phyloP scores from a whole-genome alignment of 1,284 basidiomycete species.

The Pyrrhoderma noxium region DNA sequence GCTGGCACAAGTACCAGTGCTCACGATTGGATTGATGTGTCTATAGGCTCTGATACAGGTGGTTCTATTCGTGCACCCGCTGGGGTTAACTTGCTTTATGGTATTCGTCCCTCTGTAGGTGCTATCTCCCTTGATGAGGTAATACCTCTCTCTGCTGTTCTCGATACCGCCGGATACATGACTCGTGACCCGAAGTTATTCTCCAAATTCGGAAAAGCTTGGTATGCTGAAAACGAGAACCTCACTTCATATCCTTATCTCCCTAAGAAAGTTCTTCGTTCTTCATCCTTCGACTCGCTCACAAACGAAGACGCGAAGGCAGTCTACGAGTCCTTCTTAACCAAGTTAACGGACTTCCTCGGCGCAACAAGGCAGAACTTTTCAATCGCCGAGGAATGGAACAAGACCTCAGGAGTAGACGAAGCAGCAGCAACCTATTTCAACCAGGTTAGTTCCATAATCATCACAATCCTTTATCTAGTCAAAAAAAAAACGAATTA shows the following conservation, averaged over 20 bases:
- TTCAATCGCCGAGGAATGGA: slow-evolving; percentile 28
- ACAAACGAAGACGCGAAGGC: neutral
- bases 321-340: slow-evolving; percentile 32
- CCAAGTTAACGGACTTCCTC: slow-evolving; percentile 29
- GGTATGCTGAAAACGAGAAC: slow-evolving; percentile 21
- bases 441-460: slow-evolving; percentile 13
- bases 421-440: slow-evolving; percentile 25
- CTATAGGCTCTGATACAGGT: slow-evolving; percentile 37
- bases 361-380: slow-evolving; percentile 29
- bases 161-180: slow-evolving; percentile 25
- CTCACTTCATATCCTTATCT: slow-evolving; percentile 28
- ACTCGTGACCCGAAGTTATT: slow-evolving; percentile 19
- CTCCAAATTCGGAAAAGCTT: slow-evolving; percentile 22
- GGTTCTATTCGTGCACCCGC: slow-evolving; percentile 36
- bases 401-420: slow-evolving; percentile 25
- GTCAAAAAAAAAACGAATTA: neutral
- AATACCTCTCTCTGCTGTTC: slow-evolving; percentile 32
- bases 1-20: slow-evolving; percentile 33
- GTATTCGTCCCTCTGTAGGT: slow-evolving; percentile 31
- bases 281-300: slow-evolving; percentile 27
- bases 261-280: slow-evolving; percentile 32
- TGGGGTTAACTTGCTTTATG: slow-evolving; percentile 34
- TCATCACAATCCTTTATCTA: neutral
- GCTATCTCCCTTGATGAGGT: slow-evolving; percentile 33
- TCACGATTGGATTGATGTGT: slow-evolving; percentile 34